Percentiles rank a stretch among this genome's conserved stretches.
Conservation (phyloP, 345 rosid species). For the Aethionema arabicum region DNA sequence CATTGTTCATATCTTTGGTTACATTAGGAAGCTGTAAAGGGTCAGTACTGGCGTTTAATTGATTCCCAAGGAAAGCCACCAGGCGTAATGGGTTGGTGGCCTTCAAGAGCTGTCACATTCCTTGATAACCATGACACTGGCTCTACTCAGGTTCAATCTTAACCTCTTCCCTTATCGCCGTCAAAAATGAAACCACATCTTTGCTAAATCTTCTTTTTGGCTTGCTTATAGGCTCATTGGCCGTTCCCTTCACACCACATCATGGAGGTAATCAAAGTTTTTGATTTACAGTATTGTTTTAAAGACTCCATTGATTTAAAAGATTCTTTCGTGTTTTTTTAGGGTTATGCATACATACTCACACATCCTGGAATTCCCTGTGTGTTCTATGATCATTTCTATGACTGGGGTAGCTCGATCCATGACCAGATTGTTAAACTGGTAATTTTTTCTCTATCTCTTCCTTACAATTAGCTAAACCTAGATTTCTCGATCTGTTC, state of each 20-base stretch:
- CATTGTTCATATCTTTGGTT: conserved; percentile 12
- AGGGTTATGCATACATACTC: conserved; percentile 89
- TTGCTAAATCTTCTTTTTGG: conserved; percentile 14
- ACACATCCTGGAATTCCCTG: conserved; percentile 92
- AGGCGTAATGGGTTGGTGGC: conserved; percentile 96
- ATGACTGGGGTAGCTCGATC: conserved; percentile 63
- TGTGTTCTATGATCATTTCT: conserved; percentile 85
- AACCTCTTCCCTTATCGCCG: neutral
- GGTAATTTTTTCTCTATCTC: conserved; percentile 38
- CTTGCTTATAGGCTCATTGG: conserved; percentile 74
- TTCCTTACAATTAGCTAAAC: neutral
- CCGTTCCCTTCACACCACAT: conserved; percentile 76
- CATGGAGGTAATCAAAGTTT: conserved; percentile 65
- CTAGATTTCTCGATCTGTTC: neutral
- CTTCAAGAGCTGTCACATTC: conserved; percentile 85
- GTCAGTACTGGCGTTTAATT: conserved; percentile 78
- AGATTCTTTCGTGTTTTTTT: conserved; percentile 24
- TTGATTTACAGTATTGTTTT: neutral
- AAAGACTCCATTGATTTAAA: neutral
- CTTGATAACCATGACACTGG: conserved; percentile 94
- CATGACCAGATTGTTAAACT: conserved; percentile 77
- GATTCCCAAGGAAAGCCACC: conserved; percentile 90
- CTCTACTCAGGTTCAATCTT: conserved; percentile 62
- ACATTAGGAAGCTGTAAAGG: conserved; percentile 80
- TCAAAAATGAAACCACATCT: neutral